Conservation (phyloP, 2,329 filamentous ascomycete genomes). For the Scorias spongiosa region DNA sequence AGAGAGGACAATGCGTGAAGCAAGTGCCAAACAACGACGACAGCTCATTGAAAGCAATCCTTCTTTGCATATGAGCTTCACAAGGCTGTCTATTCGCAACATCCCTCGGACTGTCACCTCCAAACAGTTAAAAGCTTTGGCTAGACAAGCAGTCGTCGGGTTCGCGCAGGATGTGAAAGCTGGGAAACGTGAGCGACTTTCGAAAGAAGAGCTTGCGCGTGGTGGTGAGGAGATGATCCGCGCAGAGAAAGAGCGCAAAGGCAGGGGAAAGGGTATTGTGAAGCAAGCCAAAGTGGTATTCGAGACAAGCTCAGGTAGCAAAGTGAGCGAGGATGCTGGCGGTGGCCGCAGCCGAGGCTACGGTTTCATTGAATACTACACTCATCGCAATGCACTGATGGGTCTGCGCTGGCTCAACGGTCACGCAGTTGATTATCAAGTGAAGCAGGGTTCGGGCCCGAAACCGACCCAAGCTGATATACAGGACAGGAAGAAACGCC, state of each 20-base stretch:
- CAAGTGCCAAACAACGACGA: slow-evolving; percentile 74
- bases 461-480: slow-evolving; percentile 25
- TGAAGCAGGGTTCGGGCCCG: slow-evolving; percentile 28
- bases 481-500: slow-evolving; percentile 68
- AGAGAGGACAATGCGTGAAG: slow-evolving; percentile 77
- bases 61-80: slow-evolving; percentile 73
- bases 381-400: slow-evolving; percentile 88
- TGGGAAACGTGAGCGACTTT: slow-evolving; percentile 59
- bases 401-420: slow-evolving; percentile 88
- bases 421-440: slow-evolving; percentile 40
- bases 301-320: slow-evolving; percentile 71
- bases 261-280: slow-evolving; percentile 74
- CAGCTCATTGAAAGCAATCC: slow-evolving; percentile 85
- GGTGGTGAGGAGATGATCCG: slow-evolving; percentile 67
- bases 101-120: slow-evolving; percentile 68
- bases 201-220: slow-evolving; percentile 74
- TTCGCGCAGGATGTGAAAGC: slow-evolving; percentile 82
- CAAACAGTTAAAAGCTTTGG: slow-evolving; percentile 82
- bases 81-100: slow-evolving; percentile 81
- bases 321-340: slow-evolving; percentile 61
- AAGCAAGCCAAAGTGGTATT: slow-evolving; percentile 91
- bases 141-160: slow-evolving; percentile 80
- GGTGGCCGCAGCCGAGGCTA: slow-evolving; percentile 82
- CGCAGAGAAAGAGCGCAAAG: slow-evolving; percentile 63
- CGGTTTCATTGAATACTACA: slow-evolving; percentile 93